Base-by-base conservation (phyloP, 2,329 filamentous ascomycete genomes). In the Clonostachys rhizophaga region DNA sequence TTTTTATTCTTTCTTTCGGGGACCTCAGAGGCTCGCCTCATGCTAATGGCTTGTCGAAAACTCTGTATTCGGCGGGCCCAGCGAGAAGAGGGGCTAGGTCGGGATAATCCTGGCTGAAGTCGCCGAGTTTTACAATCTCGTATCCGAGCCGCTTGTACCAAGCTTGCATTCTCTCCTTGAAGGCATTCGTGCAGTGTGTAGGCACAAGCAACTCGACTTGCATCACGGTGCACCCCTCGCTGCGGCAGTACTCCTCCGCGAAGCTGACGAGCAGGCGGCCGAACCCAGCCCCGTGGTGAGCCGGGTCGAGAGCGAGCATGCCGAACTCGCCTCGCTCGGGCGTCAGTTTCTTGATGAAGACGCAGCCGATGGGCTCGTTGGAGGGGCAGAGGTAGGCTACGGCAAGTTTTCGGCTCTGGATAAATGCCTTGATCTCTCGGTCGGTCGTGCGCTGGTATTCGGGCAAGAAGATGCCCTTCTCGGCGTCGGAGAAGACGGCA, bases 131-230 rank as follows among this genome's bases (percentile, higher is more conserved):
- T 1, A 62, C 52, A 18, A 57, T 16, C 20, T 45, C 33, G 40
- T 65, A 64, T 1, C 59, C 62, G 52, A 63, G 49, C 3, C 62
- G 50, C 5, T 34, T 42, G 39, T 64, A 64, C 62, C 62, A 64
- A 0, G 47, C 52, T 42, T 57, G 42, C 49, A 59, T 47, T 20
- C 58, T 56, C 3, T 50, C 49, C 37, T 65, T 65, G 2, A 54
- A 49, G 1, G 53, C 50, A 44, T 65, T 58, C 20, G 47, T 52
- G 17, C 57, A 61, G 2, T 47, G 55, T 18, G 49, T 56, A 2
- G 61, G 61, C 2, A 59, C 49, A 6, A 65, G 50, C 13, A 64
- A 41, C 40, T 64, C 61, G 0, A 63, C 50, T 14, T 59, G 60
- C 55, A 64, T 60, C 1, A 45, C 47, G 10, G 50, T 55, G 43